Base-by-base conservation (phyloP, 768 basidiomycete species). In the Strobilomyces confusus region DNA sequence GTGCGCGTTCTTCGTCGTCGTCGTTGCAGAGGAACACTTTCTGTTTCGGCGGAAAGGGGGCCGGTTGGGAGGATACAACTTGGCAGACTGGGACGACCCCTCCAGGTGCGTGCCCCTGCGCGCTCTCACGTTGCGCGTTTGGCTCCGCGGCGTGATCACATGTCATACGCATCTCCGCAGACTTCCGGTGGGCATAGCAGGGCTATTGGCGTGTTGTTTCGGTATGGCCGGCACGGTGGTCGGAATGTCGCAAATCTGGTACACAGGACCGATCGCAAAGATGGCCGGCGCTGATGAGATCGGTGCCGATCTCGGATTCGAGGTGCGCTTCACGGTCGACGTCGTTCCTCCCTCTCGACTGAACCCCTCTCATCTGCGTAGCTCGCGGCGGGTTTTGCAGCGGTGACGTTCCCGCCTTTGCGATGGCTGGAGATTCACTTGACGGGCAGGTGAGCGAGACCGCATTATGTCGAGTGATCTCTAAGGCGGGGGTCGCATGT, bases 301-400 rank as follows among this genome's bases (percentile, higher is more conserved):
- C 37, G 80, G 80, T 29, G 80, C 77, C 1, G 80, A 82, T 58
- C 69, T 82, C 26, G 80, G 80, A 30, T 81, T 82, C 51, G 80
- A 81, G 70, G 76, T 79, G 26, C 29, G 71, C 41, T n/a, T n/a
- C n/a, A n/a, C n/a, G n/a, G n/a, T 38, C 12, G 23, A 22, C 6
- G 15, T 11, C 12, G 4, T 40, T 26, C 23, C 9, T 9, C 7
- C 30, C 8, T 9, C 5, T 22, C 32, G 22, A 30, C 15, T 49
- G 34, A 57, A 36, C 22, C 9, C 12, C 9, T 15, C 25, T 33
- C 8, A 1, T 4, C 12, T 38, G 15, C 15, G 25, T 33, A 76
- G 73, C 73, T 79, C 44, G 73, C 75, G 23, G 79, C 76, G 14
- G 68, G 47, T 3, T 79, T 80, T 51, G 65, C 80, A 8, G 80